Evolutionary conservation across 306 rosid species (phyloP), one percentile per base, ranked within the genome.

Genomic region (Cucurbita maxima): DNA sequence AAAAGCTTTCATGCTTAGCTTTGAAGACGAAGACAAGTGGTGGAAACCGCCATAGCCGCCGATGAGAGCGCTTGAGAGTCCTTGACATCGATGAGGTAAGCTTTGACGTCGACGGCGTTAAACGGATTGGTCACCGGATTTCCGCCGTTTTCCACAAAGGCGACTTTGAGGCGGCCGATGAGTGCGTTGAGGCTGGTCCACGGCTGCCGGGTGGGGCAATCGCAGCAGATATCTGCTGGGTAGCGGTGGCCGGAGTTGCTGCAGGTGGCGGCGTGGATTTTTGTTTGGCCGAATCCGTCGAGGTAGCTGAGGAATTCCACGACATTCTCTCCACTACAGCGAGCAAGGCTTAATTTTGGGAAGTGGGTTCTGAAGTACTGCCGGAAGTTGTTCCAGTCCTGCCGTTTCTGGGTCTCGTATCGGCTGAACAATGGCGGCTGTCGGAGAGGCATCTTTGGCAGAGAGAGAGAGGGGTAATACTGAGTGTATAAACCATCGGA

Each of bases 111-210:
- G 25, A 58, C 41, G 11, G 77, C 12, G 43, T 58, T 58, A 25
- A 74, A 74, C 5, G 77, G 77, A 5, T 74, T 74, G 3, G 70
- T 25, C 5, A 19, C 69, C 3, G 77, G 70, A 36, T 25, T 57
- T 5, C 77, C 77, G 20, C 77, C 77, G 56, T 74, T 57, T n/a
- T 74, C 77, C 53, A 44, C 77, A 1, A 43, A 74, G 1, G 77
- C 77, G 5, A 58, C 77, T 4, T 70, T 69, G 70, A 74, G 77
- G 20, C 76, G 76, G 66, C 66, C 40, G 54, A 56, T 44, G 40
- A 73, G 53, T 4, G 66, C 76, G 22, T 0, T 54, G 41, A 73
- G 66, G 37, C 54, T 73, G 1, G 53, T 57, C 76, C 76, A 73
- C 8, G 76, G 43, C 40, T 73, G 66, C 0, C 63, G 76, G 4